Evolutionary conservation across 2,329 filamentous ascomycete species (phyloP), one percentile per base, ranked within the genome.

Genomic region (Diaporthe helianthi): DNA sequence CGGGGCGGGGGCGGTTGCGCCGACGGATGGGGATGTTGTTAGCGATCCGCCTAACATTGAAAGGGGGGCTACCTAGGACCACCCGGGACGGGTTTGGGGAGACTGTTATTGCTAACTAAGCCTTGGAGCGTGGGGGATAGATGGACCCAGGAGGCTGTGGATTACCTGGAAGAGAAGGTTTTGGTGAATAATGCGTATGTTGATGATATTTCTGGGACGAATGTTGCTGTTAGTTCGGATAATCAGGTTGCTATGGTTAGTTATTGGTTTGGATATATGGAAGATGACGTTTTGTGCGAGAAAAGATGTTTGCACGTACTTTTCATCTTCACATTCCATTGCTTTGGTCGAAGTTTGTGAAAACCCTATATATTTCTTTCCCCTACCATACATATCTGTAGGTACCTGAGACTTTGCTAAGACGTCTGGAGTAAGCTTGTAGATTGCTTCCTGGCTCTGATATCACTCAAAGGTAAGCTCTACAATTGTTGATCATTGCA

Each of bases 201-300:
- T 41, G 63, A 67, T 22, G 53, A 61, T 2, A 24, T 67, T 15
- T 22, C 5, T 10, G 65, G 65, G 8, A 70, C 69, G 26, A 44
- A 68, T 47, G 65, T 70, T 22, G 61, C 69, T 7, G 36, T 54
- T 19, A 70, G 69, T 49, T 68, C 65, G 12, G 68, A 70, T 24
- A 70, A 70, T 33, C 65, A 60, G 65, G 31, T 70, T 10, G 58
- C 66, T 41, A 65, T 70, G 5, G 49, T 53, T 2, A 65, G 63
- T 65, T 33, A 17, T 65, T 46, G 36, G 10, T 3, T 8, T 10
- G 5, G 22, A 1, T 1, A 2, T 19, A 15, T 0, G 8, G 7
- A 22, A 22, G 6, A 36, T 1, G 12, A 13, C 7, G 22, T 38
- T 4, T 38, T 24, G 19, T n/a, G 9, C 12, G 3, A 22, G 12